phyloP scores from a whole-genome alignment of 1,284 basidiomycete genomes.

The Fomitopsis betulina region DNA sequence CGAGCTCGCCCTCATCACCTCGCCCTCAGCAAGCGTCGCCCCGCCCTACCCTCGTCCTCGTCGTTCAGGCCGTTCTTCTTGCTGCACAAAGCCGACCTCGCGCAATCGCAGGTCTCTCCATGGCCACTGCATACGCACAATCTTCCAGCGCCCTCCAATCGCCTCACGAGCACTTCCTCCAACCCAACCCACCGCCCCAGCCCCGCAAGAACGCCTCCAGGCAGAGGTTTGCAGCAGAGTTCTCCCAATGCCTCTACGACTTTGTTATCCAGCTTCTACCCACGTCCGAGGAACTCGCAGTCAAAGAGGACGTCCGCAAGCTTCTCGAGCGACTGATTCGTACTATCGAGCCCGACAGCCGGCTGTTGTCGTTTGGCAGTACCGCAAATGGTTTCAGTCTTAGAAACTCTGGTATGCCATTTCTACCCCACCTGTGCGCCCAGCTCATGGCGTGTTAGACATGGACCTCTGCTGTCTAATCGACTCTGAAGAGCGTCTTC shows the following conservation, averaged over 20 bases:
- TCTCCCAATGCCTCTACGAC: conserved; percentile 70
- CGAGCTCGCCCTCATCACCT: background rate
- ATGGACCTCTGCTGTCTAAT: conserved; percentile 99
- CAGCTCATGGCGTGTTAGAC: conserved; percentile 45
- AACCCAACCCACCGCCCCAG: conserved; percentile 25
- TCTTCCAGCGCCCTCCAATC: conserved; percentile 15
- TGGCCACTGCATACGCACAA: conserved; percentile 21
- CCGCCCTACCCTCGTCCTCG: background rate
- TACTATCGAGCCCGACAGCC: conserved; percentile 89
- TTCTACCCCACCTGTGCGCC: conserved; percentile 4
- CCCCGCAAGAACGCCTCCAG: conserved; percentile 37
- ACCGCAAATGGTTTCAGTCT: conserved; percentile 94
- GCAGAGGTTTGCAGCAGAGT: conserved; percentile 61
- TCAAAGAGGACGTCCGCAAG: conserved; percentile 95
- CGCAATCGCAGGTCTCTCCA: conserved; percentile 6
- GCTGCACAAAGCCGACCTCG: background rate
- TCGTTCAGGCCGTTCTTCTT: background rate
- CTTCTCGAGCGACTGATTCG: conserved; percentile 92
- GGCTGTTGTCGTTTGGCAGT: conserved; percentile 91
- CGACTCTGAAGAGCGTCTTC: conserved; percentile 72
- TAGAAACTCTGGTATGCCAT: conserved; percentile 80
- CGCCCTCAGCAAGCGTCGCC: background rate
- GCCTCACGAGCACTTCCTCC: conserved; percentile 19
- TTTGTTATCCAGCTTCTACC: conserved; percentile 90
- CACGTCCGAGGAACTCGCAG: conserved; percentile 82